Base-by-base conservation (phyloP, 179 eudicot species). In the Kewa caespitosa region DNA sequence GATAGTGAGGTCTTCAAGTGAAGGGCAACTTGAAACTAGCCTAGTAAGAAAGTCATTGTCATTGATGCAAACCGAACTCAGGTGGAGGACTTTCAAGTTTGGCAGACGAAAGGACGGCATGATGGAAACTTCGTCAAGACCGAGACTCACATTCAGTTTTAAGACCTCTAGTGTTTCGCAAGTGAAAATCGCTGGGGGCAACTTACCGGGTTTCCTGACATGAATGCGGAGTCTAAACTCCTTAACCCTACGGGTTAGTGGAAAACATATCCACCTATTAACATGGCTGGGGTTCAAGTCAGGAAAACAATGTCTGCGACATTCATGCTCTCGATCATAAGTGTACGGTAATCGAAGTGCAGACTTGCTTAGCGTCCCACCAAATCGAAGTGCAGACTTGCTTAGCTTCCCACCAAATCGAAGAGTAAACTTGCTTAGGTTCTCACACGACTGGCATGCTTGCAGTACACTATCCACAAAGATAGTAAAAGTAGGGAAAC, bases 391-490 rank as follows among this genome's bases (percentile, higher is more conserved):
- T 23, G 39, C 50, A 70, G 5, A 34, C 63, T 46, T 54, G 14
- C 20, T 32, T 12, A 20, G 31, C 12, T 34, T 22, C 27, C 28
- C 14, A 4, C 74, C 61, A 17, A 70, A 30, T 15, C 41, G 37
- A 70, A 70, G 74, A 13, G 39, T 70, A 70, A 46, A 70, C 61
- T 28, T 48, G 61, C 28, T 46, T 23, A 70, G 59, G 23, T 48
- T 28, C 18, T 52, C 38, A 48, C 3, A 4, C 32, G 32, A 70
- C 8, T 34, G 62, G 34, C 59, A 50, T 48, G 62, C 63, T 22
- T 50, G 37, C 38, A 61, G 13, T 30, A 61, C 66, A 15, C 4
- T 18, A 32, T 61, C 38, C n/a, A 61, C 38, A 61, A 61, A 61
- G 7, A 61, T 31, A 0, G 6, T 61, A 32, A 61, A 61, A 31